These are phyloP conservation scores for Termitomyces sp. DNA, from an alignment of 768 basidiomycete species.

Conservation along the genomic window DNA sequence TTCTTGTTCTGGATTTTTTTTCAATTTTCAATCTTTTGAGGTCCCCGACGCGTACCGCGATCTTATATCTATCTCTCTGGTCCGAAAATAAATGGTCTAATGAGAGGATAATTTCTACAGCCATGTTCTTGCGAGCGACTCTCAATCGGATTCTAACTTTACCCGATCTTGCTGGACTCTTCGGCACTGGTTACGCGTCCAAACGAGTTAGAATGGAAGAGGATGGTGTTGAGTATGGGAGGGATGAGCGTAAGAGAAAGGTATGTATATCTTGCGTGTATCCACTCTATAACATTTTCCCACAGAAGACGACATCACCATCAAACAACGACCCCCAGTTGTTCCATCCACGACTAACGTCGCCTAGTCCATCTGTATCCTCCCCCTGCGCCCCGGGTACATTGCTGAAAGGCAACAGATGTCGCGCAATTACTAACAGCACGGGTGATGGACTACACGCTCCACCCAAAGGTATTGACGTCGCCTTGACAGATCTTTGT, in stretches of 20 bases:
- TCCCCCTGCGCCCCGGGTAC: background rate
- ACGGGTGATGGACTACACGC: background rate
- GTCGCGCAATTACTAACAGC: background rate
- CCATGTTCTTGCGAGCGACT: constrained; percentile 33
- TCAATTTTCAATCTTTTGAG: background rate
- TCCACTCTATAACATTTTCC: background rate
- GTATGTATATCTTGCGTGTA: background rate
- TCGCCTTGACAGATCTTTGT: background rate
- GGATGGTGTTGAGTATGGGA: background rate
- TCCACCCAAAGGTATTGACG: constrained; percentile 3
- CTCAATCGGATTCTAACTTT: constrained; percentile 42
- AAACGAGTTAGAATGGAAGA: background rate
- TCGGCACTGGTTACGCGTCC: constrained; percentile 2
- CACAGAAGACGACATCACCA: background rate
- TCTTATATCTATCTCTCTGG: background rate
- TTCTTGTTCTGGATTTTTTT: background rate
- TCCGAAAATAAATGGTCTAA: background rate
- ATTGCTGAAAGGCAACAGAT: background rate
- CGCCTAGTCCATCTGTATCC: background rate
- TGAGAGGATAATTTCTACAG: constrained; percentile 20
- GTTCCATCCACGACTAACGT: background rate
- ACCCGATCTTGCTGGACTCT: constrained; percentile 44
- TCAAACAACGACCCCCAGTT: background rate
- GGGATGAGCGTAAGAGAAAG: constrained; percentile 3
- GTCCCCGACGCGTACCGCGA: background rate